Evolutionary conservation across 1,284 basidiomycete genomes (phyloP), one percentile per base, ranked within the genome.

Genomic region (Papiliotrema laurentii): DNA sequence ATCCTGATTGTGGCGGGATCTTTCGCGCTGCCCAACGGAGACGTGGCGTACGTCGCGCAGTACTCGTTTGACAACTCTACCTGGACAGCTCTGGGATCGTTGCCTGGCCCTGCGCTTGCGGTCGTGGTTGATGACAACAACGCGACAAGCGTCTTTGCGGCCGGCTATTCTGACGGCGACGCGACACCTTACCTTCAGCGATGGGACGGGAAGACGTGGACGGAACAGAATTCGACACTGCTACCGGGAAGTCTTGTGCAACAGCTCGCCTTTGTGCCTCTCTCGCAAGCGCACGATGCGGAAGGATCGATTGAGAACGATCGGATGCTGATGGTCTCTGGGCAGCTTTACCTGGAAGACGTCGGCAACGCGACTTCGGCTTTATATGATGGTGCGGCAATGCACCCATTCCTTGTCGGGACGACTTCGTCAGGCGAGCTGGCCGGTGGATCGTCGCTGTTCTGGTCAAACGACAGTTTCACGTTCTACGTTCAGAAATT

Each of bases 71-170:
- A 78, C 45, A 86, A 86, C 58, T 65, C 73, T 4, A 83, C 82
- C 0, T 96, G 93, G 89, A 75, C 77, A n/a, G 68, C 81, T 5
- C 73, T 97, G 21, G 91, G 89, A 10, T 78, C 82, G 43, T 77
- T 96, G 14, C 89, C 91, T 38, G 94, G 94, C 2, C 89, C 91
- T 1, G 88, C 92, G 0, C 87, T 89, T 7, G 90, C 94, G 13
- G 71, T 97, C 45, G 86, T 85, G 48, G 84, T 93, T 45, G 88
- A 97, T 71, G 79, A 86, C 58, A 80, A 81, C 27, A 89, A 96
- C 66, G 72, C 75, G 0, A 86, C 82, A 58, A 93, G 87, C 63
- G 82, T 97, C 58, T 97, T 93, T 64, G 89, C 87, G 38, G 88
- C 91, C 37, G 94, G 94, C 51, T 81, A 81, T 83, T 87, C 55